Base-by-base conservation (phyloP, 2,329 filamentous ascomycete genomes). In the Furcasterigmium furcatum region DNA sequence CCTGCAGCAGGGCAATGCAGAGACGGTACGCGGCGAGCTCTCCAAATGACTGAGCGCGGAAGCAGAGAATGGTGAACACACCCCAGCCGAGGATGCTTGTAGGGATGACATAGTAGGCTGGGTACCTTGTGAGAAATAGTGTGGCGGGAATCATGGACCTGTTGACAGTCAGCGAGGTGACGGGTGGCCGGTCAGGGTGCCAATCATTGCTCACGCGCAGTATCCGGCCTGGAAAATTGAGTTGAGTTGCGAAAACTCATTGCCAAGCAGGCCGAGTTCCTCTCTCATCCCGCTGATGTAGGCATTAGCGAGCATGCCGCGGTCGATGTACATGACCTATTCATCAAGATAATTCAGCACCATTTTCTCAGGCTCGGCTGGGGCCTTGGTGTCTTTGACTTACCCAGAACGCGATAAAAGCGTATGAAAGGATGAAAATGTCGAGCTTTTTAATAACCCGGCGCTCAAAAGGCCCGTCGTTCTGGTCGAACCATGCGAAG, bases 271-370 rank as follows among this genome's bases (percentile, higher is more conserved):
- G 2, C 44, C 40, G 8, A 65, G 46, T 38, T 65, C 62, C 38
- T 63, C 58, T 18, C 66, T 62, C 66, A 70, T 68, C 1, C 66
- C 66, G 0, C 60, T 64, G 9, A 68, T 64, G 38, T 69, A 70
- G 10, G 67, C 67, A 20, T 53, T 61, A 46, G 55, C 64, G 55
- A 62, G 1, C 3, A 25, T 7, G 6, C 2, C 2, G 29, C 20
- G 41, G 35, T 29, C 13, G 24, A 45, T 35, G n/a, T 5, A 35
- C 14, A 32, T 7, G 1, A 43, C 42, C 27, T 19, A 41, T 27
- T 7, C n/a, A n/a, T n/a, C n/a, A n/a, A n/a, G n/a, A n/a, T n/a
- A n/a, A n/a, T n/a, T n/a, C n/a, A n/a, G n/a, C n/a, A n/a, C n/a
- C n/a, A n/a, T n/a, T n/a, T n/a, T n/a, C n/a, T n/a, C n/a, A n/a